Evolutionary conservation across 306 rosid genomes (phyloP), one percentile per base, ranked within the genome.

Genomic region (Vicia villosa): DNA sequence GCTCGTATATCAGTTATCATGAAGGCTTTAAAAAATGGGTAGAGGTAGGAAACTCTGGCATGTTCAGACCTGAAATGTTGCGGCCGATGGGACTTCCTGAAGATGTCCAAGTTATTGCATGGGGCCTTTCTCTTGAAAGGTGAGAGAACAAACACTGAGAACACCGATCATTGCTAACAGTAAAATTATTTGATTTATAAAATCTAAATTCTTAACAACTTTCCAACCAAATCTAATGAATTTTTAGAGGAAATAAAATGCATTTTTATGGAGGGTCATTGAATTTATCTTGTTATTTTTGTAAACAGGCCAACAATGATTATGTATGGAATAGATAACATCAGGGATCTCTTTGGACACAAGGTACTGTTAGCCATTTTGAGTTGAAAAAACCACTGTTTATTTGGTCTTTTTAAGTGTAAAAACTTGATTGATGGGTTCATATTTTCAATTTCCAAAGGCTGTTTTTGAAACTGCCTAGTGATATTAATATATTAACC

Each of bases 61-160:
- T 91, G 97, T 94, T 94, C 56, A 87, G 99, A 80, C 99, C 99
- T 32, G 99, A 94, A 76, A 94, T 91, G 99, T 73, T 94, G 82
- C 91, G 76, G 79, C 97, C 99, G 4, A 94, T 94, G 99, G 97
- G 97, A 75, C 88, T 94, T 62, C 99, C 99, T 7, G 97, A 88
- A 78, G 99, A 94, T 80, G 99, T 84, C 65, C 91, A 88, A 71
- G 97, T 86, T 60, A 94, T 83, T 73, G 97, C 97, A 14, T 94
- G 99, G 96, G 97, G 99, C 5, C 97, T 91, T 76, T 94, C 99
- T 74, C 95, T 94, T 57, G 99, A 94, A 77, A 94, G 98, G 97
- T 90, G 65, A 74, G 77, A 71, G 79, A 72, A 21, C 21, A 66
- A 16, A 66, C 7, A 5, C 46, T 38, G 52, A 42, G 63, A 10